Conservation (phyloP, 148 eudicot genomes). For the Silene uniflora region DNA sequence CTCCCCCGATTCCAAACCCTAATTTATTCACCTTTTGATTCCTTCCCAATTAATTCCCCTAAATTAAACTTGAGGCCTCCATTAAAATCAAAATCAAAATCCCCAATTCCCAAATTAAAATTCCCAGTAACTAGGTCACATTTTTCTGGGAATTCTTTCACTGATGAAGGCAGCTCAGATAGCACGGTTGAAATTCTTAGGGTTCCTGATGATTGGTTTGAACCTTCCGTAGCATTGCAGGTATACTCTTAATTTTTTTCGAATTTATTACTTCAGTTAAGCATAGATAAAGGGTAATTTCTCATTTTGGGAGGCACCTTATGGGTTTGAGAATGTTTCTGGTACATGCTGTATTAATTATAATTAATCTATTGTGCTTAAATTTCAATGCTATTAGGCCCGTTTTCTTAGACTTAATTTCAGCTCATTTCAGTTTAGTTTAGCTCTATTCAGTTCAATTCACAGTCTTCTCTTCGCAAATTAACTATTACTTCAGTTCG, state of each 20-base stretch:
- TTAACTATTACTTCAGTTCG: too few species aligned
- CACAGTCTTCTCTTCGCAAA: too few species aligned
- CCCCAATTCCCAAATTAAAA: slow-evolving; percentile 16
- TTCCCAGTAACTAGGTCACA: slow-evolving; percentile 4
- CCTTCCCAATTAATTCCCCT: slow-evolving; percentile 5
- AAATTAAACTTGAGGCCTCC: not conserved
- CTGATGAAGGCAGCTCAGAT: slow-evolving; percentile 22
- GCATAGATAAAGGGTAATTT: too few species aligned
- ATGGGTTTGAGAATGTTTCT: too few species aligned
- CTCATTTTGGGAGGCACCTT: too few species aligned
- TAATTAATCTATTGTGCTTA: too few species aligned
- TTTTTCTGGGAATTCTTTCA: slow-evolving; percentile 8
- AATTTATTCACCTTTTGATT: not conserved
- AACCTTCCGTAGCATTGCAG: slow-evolving; percentile 55
- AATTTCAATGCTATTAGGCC: too few species aligned
- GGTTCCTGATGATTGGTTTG: slow-evolving; percentile 63
- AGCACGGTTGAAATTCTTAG: slow-evolving; percentile 52
- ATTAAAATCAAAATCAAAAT: not conserved
- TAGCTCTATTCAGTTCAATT: too few species aligned
- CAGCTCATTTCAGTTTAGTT: too few species aligned
- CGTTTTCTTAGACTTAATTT: too few species aligned
- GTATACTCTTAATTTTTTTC: slow-evolving; percentile 30
- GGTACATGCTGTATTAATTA: too few species aligned
- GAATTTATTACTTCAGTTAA: too few species aligned
- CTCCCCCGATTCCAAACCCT: slow-evolving; percentile 11